Base-by-base conservation (phyloP, 495 filamentous ascomycete species). In the Neurospora sp. region DNA sequence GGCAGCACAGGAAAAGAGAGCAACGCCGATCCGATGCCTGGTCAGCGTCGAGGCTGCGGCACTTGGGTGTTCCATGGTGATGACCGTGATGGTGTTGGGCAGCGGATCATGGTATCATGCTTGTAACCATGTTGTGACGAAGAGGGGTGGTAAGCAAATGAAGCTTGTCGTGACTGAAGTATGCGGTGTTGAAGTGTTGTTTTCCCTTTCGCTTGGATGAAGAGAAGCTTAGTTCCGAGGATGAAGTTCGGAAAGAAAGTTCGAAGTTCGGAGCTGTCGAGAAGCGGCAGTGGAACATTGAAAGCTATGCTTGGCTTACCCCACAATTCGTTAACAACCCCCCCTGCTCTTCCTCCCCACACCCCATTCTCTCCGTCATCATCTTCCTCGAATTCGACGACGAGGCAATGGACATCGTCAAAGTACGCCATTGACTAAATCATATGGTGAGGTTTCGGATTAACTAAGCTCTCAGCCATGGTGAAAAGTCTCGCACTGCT, bases 1-100 rank as follows among this genome's bases (percentile, higher is more conserved):
- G 16, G 82, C 78, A 39, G 82, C 72, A 71, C 77, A 75, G 42
- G 84, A 83, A 48, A 81, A 72, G 1, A 84, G 20, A 48, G 79
- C 82, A 41, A 86, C 75, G 69, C 80, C 79, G 69, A 84, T 71
- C 71, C 84, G 78, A 69, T 82, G 81, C 72, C 84, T 77, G 70
- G 82, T 81, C 72, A 86, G 79, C 77, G 80, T 81, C 79, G 84
- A 84, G 77, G 81, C 80, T 74, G 83, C 75, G 54, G 78, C 70
- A 75, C 77, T 80, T 72, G 80, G 79, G n/a, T 73, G 40, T 27
- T 81, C 81, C 82, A 82, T 82, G 77, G 71, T 78, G 44, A 71
- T 74, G 73, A 66, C 48, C 74, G 71, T 35, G 71, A 40, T 31
- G 70, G 40, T 44, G 14, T 72, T 72, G 14, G 5, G 39, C 23